A percentile compares a stretch with the other conserved stretches of the same genome.
phyloP scores from a whole-genome alignment of 2,329 filamentous ascomycete species.

The Sporothrix humicola region DNA sequence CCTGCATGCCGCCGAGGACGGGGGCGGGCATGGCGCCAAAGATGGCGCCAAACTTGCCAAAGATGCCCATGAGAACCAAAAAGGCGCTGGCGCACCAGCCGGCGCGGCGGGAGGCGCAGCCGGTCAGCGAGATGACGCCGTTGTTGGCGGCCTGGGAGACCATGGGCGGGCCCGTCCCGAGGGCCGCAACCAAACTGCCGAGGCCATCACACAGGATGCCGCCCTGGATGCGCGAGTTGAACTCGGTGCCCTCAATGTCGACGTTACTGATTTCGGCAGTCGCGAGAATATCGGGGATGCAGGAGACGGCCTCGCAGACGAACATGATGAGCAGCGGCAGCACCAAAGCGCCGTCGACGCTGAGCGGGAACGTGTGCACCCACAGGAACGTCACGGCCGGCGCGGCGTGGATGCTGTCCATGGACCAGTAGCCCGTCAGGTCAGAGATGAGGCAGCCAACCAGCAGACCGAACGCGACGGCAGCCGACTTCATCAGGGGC shows the following conservation, averaged over 20 bases:
- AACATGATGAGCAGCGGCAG: conserved; percentile 73
- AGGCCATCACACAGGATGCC: conserved; percentile 78
- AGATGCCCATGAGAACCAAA: background rate
- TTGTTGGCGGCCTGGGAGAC: conserved; percentile 73
- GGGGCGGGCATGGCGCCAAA: conserved; percentile 7
- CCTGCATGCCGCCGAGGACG: conserved; percentile 10
- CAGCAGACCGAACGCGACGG: background rate
- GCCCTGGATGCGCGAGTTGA: conserved; percentile 78
- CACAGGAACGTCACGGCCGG: background rate
- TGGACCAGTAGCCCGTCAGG: conserved; percentile 8
- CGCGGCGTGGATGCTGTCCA: background rate
- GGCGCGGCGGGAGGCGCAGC: conserved; percentile 71
- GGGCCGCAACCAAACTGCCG: conserved; percentile 65
- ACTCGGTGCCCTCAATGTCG: conserved; percentile 71
- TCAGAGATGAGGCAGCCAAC: background rate
- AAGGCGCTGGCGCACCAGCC: conserved; percentile 65
- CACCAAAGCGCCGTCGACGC: conserved; percentile 73
- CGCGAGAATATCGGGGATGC: conserved; percentile 50
- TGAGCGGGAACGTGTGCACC: conserved; percentile 70
- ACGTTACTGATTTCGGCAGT: conserved; percentile 77
- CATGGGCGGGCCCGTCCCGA: conserved; percentile 72
- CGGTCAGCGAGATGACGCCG: conserved; percentile 70
- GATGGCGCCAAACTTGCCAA: conserved; percentile 1
- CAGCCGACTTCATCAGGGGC: conserved; percentile 4
- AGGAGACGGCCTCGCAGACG: conserved; percentile 66